These are phyloP conservation scores for Teratosphaeria viscida DNA, from an alignment of 2,329 filamentous ascomycete genomes.

Conservation along the genomic window DNA sequence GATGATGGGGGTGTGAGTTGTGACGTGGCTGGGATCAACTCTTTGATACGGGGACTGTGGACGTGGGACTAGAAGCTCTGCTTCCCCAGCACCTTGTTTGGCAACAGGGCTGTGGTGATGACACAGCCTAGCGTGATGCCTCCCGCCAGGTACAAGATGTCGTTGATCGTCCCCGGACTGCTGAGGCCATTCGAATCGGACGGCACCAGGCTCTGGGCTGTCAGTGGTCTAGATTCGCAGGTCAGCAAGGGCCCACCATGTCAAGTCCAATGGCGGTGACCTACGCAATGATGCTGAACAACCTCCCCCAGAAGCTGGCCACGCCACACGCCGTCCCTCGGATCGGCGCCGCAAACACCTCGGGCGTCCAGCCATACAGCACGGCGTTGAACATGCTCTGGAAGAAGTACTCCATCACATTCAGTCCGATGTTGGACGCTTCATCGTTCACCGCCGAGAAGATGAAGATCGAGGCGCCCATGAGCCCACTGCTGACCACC, in stretches of 20 bases:
- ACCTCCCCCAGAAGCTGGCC: conserved; percentile 48
- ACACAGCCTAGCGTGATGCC: conserved; percentile 45
- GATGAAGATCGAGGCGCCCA: conserved; percentile 36
- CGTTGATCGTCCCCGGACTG: conserved; percentile 7
- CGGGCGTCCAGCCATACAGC: conserved; percentile 43
- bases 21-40: neutral
- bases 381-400: conserved; percentile 39
- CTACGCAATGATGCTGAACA: conserved; percentile 45
- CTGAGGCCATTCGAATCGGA: conserved; percentile 5
- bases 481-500: conserved; percentile 32
- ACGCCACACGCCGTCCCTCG: conserved; percentile 45
- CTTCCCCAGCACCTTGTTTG: conserved; percentile 27
- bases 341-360: conserved; percentile 42
- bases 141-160: conserved; percentile 46
- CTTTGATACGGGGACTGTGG: neutral
- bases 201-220: conserved; percentile 37
- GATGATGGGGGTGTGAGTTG: neutral
- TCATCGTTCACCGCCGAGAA: conserved; percentile 36
- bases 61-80: conserved; percentile 22
- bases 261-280: conserved; percentile 9
- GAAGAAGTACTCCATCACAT: conserved; percentile 44
- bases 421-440: conserved; percentile 39
- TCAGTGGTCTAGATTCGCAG: conserved; percentile 30
- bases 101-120: conserved; percentile 40
- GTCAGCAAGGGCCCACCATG: neutral